Evolutionary conservation across 2,329 filamentous ascomycete genomes (phyloP).

Genomic region (Fusarium sp.): DNA sequence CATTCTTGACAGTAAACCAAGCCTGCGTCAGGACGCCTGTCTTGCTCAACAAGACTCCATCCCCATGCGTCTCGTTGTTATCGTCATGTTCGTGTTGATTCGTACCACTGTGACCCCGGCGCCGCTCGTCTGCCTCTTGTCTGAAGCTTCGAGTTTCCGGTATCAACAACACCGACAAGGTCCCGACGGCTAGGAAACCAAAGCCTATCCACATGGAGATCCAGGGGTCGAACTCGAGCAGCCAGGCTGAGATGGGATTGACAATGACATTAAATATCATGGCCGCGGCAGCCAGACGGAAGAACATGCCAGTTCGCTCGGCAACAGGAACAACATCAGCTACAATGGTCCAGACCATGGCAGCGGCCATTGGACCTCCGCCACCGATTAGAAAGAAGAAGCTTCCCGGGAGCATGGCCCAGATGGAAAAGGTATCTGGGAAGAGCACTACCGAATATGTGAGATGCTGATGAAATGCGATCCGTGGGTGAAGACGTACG

Average conservation of each 20-base stretch:
- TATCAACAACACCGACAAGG: conserved; percentile 52
- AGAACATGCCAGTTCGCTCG: conserved; percentile 59
- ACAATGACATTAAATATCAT: conserved; percentile 58
- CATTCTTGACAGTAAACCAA: conserved; percentile 48
- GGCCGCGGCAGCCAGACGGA: conserved; percentile 56
- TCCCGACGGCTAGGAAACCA: conserved; percentile 49
- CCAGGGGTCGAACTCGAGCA: conserved; percentile 60
- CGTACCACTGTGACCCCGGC: conserved; percentile 10
- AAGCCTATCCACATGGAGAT: conserved; percentile 57
- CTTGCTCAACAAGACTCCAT: conserved; percentile 19
- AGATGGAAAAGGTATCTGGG: conserved; percentile 58
- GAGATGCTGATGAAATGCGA: conserved; percentile 20
- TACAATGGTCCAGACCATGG: conserved; percentile 64
- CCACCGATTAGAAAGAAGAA: conserved; percentile 60
- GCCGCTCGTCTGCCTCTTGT: conserved; percentile 48
- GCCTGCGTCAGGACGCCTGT: conserved; percentile 37
- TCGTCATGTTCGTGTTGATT: conserved; percentile 10
- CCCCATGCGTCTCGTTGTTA: background rate
- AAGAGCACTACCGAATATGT: conserved; percentile 52
- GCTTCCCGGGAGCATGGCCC: conserved; percentile 55
- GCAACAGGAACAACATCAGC: conserved; percentile 60
- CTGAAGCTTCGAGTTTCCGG: conserved; percentile 62
- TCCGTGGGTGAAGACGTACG: conserved; percentile 42
- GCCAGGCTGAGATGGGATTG: conserved; percentile 58
- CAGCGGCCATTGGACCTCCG: conserved; percentile 55